phyloP scores from a whole-genome alignment of 2,329 filamentous ascomycete species.

The Pseudogymnoascus sp. region DNA sequence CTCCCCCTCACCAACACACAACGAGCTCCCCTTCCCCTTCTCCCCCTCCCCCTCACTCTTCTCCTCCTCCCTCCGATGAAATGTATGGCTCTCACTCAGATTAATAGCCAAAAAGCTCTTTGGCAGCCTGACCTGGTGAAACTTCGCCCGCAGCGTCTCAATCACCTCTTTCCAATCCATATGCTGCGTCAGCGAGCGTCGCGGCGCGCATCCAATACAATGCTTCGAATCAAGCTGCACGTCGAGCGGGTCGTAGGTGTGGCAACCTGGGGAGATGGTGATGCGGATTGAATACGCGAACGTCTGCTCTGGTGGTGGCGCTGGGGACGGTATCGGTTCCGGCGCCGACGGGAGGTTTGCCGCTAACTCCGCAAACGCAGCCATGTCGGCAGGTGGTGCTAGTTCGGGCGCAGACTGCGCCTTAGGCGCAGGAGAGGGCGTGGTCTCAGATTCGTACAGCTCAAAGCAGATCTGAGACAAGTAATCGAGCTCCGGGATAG shows the following conservation, averaged over 20 bases:
- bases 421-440: conserved; percentile 23
- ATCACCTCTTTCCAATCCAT: conserved; percentile 96
- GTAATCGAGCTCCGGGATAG: conserved; percentile 95
- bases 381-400: conserved; percentile 20
- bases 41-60: conserved; percentile 6
- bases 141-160: conserved; percentile 87
- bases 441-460: conserved; percentile 88
- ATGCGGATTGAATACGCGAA: conserved; percentile 96
- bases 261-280: conserved; percentile 88
- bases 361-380: conserved; percentile 16
- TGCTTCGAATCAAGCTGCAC: conserved; percentile 94
- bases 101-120: conserved; percentile 31
- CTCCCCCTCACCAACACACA: neutral
- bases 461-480: conserved; percentile 97
- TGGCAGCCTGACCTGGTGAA: conserved; percentile 57
- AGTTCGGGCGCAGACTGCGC: conserved; percentile 14
- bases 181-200: conserved; percentile 81
- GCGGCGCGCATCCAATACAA: conserved; percentile 88
- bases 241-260: conserved; percentile 91
- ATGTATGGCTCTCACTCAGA: conserved; percentile 27
- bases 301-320: conserved; percentile 47
- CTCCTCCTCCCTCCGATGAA: conserved; percentile 26
- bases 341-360: conserved; percentile 15
- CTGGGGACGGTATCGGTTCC: conserved; percentile 37
- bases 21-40: neutral